Conservation (phyloP, 176 grass and related monocot genomes). For the Themeda triandra region DNA sequence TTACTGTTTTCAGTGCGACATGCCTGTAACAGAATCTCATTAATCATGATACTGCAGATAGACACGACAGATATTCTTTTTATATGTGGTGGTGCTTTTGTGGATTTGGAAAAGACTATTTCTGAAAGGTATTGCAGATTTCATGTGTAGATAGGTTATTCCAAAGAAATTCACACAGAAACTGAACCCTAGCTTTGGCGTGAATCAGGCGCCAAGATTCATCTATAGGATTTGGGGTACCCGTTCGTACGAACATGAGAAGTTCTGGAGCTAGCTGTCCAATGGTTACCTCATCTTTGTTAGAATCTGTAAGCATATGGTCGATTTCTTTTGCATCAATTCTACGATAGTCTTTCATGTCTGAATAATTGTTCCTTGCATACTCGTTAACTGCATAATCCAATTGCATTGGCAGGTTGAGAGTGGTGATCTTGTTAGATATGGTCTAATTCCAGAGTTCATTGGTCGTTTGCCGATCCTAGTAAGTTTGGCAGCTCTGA, state of each 20-base stretch:
- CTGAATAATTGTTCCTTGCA: not conserved
- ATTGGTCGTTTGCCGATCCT: conserved; percentile 89
- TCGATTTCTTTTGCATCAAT: not conserved
- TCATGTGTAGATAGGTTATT: not conserved
- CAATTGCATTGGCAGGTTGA: conserved; percentile 67
- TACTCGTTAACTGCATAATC: conserved; percentile 27
- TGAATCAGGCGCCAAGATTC: conserved; percentile 91
- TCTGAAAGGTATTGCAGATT: conserved; percentile 78
- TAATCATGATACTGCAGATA: conserved; percentile 60
- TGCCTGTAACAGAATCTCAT: conserved; percentile 29
- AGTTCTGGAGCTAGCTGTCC: conserved; percentile 60
- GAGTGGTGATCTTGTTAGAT: conserved; percentile 83
- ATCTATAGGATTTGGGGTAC: conserved; percentile 98
- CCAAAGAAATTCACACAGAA: not conserved
- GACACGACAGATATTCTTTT: conserved; percentile 99
- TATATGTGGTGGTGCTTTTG: conserved; percentile 97
- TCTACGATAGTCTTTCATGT: not conserved
- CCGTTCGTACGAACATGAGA: conserved; percentile 85
- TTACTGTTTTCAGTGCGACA: not conserved
- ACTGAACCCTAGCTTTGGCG: conserved; percentile 28
- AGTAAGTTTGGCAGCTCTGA: conserved; percentile 75
- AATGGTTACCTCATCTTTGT: conserved; percentile 72
- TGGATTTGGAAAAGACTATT: conserved; percentile 95
- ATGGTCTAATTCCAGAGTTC: conserved; percentile 95
- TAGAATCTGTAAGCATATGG: conserved; percentile 79